A percentile compares a stretch with the other conserved stretches of the same genome.
phyloP scores from a whole-genome alignment of 176 grass and related monocot species.

The Themeda triandra region DNA sequence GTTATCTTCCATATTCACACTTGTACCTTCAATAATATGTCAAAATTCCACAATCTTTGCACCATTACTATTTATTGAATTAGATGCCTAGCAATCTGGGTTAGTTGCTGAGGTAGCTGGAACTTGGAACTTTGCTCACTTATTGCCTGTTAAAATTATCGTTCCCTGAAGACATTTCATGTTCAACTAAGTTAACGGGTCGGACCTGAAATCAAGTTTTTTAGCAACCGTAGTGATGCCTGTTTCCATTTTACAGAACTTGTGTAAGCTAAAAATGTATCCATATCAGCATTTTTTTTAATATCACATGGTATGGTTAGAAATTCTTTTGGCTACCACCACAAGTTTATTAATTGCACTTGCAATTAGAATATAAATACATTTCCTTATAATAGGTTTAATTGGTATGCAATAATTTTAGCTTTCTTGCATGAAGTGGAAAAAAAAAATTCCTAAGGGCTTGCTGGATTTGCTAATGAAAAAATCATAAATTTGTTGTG shows the following conservation, averaged over 20 bases:
- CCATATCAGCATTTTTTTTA: background rate
- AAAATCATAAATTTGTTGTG: background rate
- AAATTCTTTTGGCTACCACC: background rate
- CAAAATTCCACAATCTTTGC: background rate
- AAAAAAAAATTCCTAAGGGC: background rate
- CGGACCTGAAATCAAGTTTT: background rate
- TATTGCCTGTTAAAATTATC: background rate
- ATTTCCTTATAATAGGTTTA: background rate
- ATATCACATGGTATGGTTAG: background rate
- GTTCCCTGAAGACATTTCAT: background rate
- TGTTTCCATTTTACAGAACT: background rate
- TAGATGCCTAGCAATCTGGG: slow-evolving; percentile 1
- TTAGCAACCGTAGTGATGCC: background rate
- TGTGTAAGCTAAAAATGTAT: background rate
- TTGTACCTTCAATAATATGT: background rate
- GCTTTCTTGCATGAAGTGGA: background rate
- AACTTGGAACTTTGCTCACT: background rate
- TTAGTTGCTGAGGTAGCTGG: background rate
- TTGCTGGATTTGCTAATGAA: background rate
- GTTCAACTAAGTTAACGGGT: background rate
- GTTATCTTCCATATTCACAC: background rate
- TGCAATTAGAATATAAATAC: background rate
- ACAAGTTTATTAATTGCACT: background rate
- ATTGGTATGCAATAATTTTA: background rate
- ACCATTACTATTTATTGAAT: background rate